Conservation (phyloP, 345 rosid species). For the Aethionema arabicum region DNA sequence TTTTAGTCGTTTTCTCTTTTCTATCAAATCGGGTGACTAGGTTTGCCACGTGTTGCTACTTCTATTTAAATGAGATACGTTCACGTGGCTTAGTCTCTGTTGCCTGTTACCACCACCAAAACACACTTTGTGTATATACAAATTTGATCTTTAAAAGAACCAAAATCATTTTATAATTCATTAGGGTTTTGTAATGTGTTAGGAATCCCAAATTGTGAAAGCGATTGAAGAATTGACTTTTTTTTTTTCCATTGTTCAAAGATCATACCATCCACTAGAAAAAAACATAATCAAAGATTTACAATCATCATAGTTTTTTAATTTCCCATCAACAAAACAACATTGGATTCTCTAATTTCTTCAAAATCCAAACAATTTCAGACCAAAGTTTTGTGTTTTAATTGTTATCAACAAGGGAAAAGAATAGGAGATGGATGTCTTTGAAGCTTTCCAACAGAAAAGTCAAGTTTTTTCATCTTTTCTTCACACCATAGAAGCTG, state of each 20-base stretch:
- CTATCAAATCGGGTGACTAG: conserved; percentile 29
- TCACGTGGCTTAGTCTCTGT: conserved; percentile 40
- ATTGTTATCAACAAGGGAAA: conserved; percentile 64
- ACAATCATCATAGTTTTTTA: conserved; percentile 21
- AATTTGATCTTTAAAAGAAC: background rate
- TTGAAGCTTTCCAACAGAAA: conserved; percentile 57
- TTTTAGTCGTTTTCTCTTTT: too few species aligned
- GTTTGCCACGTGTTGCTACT: conserved; percentile 41
- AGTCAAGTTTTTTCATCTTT: conserved; percentile 77
- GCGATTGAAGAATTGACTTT: conserved; percentile 8
- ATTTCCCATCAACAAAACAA: conserved; percentile 34
- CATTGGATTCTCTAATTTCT: conserved; percentile 37
- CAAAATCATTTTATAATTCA: conserved; percentile 8
- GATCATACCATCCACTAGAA: background rate
- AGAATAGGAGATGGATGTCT: conserved; percentile 82
- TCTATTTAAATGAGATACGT: conserved; percentile 32
- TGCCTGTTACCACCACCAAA: conserved; percentile 36
- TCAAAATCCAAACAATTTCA: conserved; percentile 30
- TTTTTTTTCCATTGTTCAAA: background rate
- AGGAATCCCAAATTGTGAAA: conserved; percentile 12
- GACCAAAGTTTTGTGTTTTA: conserved; percentile 25
- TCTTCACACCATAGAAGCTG: conserved; percentile 94
- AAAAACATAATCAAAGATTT: conserved; percentile 11
- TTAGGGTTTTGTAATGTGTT: conserved; percentile 1
- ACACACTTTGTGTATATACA: conserved; percentile 4